A percentile compares a stretch with the other conserved stretches of the same genome.
Evolutionary conservation across 805 yeast genomes (phyloP).

Genomic region (Kodamaea neixiangensis): DNA sequence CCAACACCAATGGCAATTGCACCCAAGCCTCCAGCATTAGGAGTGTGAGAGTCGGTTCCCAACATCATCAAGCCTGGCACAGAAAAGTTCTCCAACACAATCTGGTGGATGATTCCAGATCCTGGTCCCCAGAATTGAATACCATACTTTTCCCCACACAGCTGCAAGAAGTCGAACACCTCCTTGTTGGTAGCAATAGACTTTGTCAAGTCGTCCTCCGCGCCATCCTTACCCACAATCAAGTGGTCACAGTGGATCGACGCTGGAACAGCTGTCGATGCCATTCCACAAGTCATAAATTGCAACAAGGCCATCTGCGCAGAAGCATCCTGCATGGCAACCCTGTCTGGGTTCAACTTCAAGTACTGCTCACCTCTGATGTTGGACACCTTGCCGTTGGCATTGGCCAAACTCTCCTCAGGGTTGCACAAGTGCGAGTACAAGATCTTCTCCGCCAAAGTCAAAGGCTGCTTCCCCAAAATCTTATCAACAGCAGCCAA

Average conservation of each 20-base stretch:
- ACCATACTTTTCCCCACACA: slow-evolving; percentile 93
- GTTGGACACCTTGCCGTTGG: slow-evolving; percentile 49
- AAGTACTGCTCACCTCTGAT: slow-evolving; percentile 87
- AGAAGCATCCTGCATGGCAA: slow-evolving; percentile 99
- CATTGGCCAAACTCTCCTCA: slow-evolving; percentile 65
- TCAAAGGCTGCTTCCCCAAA: slow-evolving; percentile 71
- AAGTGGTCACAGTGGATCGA: slow-evolving; percentile 98
- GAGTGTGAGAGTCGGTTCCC: slow-evolving; percentile 98
- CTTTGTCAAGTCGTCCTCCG: slow-evolving; percentile 73
- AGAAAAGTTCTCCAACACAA: slow-evolving; percentile 93
- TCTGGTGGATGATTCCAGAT: slow-evolving; percentile 97
- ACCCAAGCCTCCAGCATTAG: slow-evolving; percentile 98
- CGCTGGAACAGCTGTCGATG: slow-evolving; percentile 86
- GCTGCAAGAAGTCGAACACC: slow-evolving; percentile 90
- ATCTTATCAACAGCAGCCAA: slow-evolving; percentile 64
- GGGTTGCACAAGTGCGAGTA: slow-evolving; percentile 92
- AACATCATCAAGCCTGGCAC: slow-evolving; percentile 97
- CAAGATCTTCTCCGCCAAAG: slow-evolving; percentile 91
- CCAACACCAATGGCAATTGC: slow-evolving; percentile 99
- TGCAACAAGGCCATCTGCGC: slow-evolving; percentile 99
- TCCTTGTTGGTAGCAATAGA: slow-evolving; percentile 89
- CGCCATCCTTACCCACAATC: slow-evolving; percentile 95
- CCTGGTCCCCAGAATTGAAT: slow-evolving; percentile 99
- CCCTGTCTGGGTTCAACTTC: slow-evolving; percentile 94
- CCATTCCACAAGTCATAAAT: slow-evolving; percentile 95